These are phyloP conservation scores for Tetradesmus lagerheimii DNA, from an alignment of 139 green algal genomes.

Conservation along the genomic window DNA sequence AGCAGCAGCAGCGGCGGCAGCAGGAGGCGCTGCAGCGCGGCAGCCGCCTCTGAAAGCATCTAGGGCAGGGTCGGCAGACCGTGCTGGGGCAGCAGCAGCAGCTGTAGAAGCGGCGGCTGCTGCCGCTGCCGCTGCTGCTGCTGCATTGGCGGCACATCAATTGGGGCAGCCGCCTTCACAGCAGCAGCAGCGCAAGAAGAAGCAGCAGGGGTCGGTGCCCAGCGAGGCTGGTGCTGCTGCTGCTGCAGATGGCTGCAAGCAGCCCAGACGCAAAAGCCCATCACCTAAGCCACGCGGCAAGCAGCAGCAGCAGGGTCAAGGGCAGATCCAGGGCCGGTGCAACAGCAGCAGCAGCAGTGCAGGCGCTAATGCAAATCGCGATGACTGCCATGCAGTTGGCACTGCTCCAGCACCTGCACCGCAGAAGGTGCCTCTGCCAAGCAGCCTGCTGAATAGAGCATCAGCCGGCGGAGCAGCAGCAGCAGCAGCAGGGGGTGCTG, in stretches of 20 bases:
- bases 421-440: background rate
- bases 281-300: background rate
- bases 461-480: background rate
- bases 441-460: background rate
- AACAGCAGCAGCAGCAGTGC: conserved; percentile 1
- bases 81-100: background rate
- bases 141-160: background rate
- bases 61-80: background rate
- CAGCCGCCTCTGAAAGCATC: background rate
- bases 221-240: background rate
- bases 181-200: background rate
- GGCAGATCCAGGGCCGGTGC: background rate
- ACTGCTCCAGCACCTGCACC: background rate
- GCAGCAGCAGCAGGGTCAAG: background rate
- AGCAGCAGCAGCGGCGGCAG: background rate
- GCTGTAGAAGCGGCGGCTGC: background rate
- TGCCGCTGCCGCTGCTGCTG: background rate
- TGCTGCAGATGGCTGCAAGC: background rate
- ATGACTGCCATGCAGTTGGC: background rate
- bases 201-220: background rate
- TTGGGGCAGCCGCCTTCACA: background rate
- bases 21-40: background rate
- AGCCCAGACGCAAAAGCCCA: background rate
- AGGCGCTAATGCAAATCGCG: background rate
- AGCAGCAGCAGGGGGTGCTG: background rate